Evolutionary conservation across 805 yeast genomes (phyloP), one percentile per base, ranked within the genome.

Genomic region (Ogataea minuta): DNA sequence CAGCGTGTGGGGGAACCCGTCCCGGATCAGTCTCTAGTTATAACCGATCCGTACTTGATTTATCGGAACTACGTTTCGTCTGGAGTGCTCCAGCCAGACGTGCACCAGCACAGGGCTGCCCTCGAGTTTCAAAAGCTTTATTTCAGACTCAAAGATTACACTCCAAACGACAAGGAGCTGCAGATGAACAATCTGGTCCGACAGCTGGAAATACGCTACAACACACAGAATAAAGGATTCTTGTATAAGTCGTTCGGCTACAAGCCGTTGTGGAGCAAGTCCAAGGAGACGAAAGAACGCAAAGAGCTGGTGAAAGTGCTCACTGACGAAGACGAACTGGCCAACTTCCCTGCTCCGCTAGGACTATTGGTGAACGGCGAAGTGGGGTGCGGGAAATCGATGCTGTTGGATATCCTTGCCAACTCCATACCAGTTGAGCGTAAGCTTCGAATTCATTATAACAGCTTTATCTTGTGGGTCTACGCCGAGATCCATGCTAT

Each of bases 371-470:
- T 79, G 5, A 77, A 76, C 57, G 85, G 84, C 3, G 84, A 75
- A 43, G 85, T 79, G 4, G 90, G 90, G 0, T 77, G 84, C 48
- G 90, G 90, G 1, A 83, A 83, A 53, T 77, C 86, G 2, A 75
- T 83, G 81, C 57, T 83, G 34, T 74, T 83, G 76, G 88, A 82
- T 49, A 73, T 83, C 14, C 82, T 83, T 62, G 87, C 88, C 1
- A 66, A 67, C 33, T 69, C 81, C 1, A 62, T 83, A 20, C 90
- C 89, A 0, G 76, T 78, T 44, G 63, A 66, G 16, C 72, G 81
- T 1, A 83, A 83, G 48, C 70, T 76, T 62, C 63, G 90, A 40
- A 79, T 86, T 79, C 90, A 83, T 54, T 83, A 79, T 53, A 76
- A 77, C 48, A 79, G 75, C 48, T 82, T 83, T 53, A 82, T 83